Conservation (phyloP, 345 rosid genomes). For the Eucalyptus curtisii region DNA sequence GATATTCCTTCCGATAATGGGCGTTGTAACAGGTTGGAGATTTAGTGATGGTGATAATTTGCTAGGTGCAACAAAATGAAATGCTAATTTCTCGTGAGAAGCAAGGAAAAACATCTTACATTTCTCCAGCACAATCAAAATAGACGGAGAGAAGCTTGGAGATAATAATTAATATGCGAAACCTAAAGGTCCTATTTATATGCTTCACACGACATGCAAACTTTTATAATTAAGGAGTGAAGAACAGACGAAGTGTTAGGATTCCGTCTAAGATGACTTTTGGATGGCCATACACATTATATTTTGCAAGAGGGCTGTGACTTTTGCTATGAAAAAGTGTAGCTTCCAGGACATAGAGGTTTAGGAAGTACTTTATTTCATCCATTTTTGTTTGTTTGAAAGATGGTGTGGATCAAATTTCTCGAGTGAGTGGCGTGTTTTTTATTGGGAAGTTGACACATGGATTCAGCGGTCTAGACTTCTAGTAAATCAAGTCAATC, state of each 20-base stretch:
- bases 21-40: background rate
- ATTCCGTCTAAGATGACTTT: background rate
- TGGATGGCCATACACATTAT: background rate
- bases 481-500: background rate
- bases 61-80: background rate
- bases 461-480: background rate
- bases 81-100: background rate
- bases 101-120: background rate
- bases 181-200: background rate
- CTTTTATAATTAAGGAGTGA: background rate
- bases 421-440: background rate
- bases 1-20: background rate
- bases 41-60: background rate
- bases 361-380: background rate
- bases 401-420: background rate
- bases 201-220: background rate
- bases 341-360: background rate
- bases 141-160: background rate
- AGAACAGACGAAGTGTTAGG: background rate
- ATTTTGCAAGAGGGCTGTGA: background rate
- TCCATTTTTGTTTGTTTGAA: background rate
- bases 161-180: background rate
- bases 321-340: background rate
- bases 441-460: background rate
- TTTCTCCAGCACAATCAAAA: background rate